Conservation (phyloP, 2,329 filamentous ascomycete species). For the Paecilomyces sp. region DNA sequence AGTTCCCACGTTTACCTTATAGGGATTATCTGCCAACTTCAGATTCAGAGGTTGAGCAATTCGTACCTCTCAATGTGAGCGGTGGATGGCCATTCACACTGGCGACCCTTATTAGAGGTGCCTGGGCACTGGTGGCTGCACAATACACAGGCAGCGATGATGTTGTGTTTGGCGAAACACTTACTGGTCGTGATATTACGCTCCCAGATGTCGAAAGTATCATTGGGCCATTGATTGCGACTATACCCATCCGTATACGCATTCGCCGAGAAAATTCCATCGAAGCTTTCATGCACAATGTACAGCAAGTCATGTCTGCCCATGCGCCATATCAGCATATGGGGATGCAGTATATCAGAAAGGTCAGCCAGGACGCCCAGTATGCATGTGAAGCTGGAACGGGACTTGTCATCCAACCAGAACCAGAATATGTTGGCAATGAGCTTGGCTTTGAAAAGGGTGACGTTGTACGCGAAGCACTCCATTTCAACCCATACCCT, state of each 20-base stretch:
- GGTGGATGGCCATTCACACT: slow-evolving; percentile 31
- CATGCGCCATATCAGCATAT: slow-evolving; percentile 43
- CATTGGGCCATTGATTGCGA: slow-evolving; percentile 43
- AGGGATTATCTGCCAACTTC: slow-evolving; percentile 40
- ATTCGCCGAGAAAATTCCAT: slow-evolving; percentile 21
- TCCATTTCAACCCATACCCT: slow-evolving; percentile 43
- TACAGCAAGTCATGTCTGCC: slow-evolving; percentile 25
- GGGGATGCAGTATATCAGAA: slow-evolving; percentile 44
- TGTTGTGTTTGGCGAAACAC: slow-evolving; percentile 44
- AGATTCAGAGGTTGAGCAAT: slow-evolving; percentile 38
- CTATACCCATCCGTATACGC: slow-evolving; percentile 40
- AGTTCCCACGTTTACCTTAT: slow-evolving; percentile 45
- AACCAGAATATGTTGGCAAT: slow-evolving; percentile 27
- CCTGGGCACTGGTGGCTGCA: slow-evolving; percentile 42
- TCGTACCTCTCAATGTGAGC: slow-evolving; percentile 21
- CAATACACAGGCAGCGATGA: slow-evolving; percentile 40
- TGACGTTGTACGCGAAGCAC: slow-evolving; percentile 27
- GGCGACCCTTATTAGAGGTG: slow-evolving; percentile 42
- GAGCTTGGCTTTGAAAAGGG: slow-evolving; percentile 30
- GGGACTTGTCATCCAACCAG: slow-evolving; percentile 33
- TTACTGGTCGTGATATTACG: slow-evolving; percentile 42
- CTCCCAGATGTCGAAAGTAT: slow-evolving; percentile 41
- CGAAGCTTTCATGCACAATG: slow-evolving; percentile 19
- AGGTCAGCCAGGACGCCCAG: slow-evolving; percentile 31
- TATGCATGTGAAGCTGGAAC: slow-evolving; percentile 28